phyloP scores from a whole-genome alignment of 345 rosid species.

The Syzygium jambos region DNA sequence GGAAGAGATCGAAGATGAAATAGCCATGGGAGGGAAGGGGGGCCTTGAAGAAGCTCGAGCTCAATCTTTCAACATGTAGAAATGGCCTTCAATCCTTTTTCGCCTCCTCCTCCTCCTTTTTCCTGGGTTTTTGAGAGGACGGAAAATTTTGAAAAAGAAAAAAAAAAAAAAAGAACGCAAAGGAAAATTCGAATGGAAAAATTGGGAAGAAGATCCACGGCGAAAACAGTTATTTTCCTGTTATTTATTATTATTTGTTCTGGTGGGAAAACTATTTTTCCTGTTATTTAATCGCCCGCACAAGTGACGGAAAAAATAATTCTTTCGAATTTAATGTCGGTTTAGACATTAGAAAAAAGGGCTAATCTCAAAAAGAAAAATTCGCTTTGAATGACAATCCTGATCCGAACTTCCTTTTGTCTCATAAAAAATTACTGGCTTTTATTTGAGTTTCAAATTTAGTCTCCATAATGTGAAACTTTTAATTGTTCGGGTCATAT shows the following conservation, averaged over 20 bases:
- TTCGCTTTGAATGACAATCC: too few relatives aligned
- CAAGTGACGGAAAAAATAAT: neutral
- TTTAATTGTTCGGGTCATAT: too few relatives aligned
- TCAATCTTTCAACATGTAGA: neutral
- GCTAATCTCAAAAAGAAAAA: too few relatives aligned
- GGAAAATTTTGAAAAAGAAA: neutral
- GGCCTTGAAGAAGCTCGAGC: neutral
- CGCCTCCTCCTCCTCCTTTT: neutral
- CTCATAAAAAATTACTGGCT: too few relatives aligned
- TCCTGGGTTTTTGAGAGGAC: neutral
- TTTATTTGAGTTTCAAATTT: too few relatives aligned
- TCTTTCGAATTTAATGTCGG: neutral
- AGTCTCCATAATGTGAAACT: too few relatives aligned
- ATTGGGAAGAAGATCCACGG: neutral
- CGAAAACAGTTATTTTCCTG: neutral
- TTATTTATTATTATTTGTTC: neutral
- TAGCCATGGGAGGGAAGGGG: neutral
- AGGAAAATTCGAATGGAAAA: neutral
- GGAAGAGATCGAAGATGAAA: neutral
- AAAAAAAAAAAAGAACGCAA: too few relatives aligned
- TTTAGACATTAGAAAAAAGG: neutral
- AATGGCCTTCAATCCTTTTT: neutral
- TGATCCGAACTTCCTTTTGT: too few relatives aligned
- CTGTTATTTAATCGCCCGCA: neutral
- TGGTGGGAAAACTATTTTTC: too few relatives aligned